Base-by-base conservation (phyloP, 306 rosid genomes). In the Corylus avellana region DNA sequence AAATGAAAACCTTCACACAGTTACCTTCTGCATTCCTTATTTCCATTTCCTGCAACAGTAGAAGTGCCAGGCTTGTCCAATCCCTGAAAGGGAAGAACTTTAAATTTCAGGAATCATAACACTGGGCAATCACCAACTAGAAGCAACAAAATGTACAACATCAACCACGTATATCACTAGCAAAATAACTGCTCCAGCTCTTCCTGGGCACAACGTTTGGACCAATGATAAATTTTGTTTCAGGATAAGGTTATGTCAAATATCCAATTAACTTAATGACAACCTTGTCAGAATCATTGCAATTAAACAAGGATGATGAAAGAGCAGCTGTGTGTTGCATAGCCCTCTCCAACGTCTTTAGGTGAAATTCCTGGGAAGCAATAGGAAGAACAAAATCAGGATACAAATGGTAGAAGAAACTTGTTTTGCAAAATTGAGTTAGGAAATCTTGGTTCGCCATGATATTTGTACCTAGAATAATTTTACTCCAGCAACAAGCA, bases 341-440 rank as follows among this genome's bases (percentile, higher is more conserved):
- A 74, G 98, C 99, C 88, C 99, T 96, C 84, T 90, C 93, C 70
- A 59, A 84, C 25, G 97, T 93, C 90, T 90, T 96, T 68, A 93
- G 89, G 83, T 86, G 96, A 90, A 93, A 95, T 82, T 86, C 99
- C 98, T 93, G 75, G 77, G 77, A 85, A 74, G 79, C 51, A 80
- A 85, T 66, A 75, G 64, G 75, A 79, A 59, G 70, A 72, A 77
- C 63, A 49, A 8, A 48, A 74, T 68, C 18, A 68, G 46, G 51
- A 48, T 8, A 16, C 32, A 42, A 42, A 68, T 68, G 18, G 27
- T 18, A 11, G 16, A 68, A 61, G 47, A 80, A 20, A 71, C 32
- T 72, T 77, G 22, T 67, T 69, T 78, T n/a, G 22, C 77, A 46
- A 59, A 39, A 27, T 29, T 67, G 25, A 63, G 56, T 78, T 67